Base-by-base conservation (phyloP, 23 red algal genomes). In the Agarophyton chilense region DNA sequence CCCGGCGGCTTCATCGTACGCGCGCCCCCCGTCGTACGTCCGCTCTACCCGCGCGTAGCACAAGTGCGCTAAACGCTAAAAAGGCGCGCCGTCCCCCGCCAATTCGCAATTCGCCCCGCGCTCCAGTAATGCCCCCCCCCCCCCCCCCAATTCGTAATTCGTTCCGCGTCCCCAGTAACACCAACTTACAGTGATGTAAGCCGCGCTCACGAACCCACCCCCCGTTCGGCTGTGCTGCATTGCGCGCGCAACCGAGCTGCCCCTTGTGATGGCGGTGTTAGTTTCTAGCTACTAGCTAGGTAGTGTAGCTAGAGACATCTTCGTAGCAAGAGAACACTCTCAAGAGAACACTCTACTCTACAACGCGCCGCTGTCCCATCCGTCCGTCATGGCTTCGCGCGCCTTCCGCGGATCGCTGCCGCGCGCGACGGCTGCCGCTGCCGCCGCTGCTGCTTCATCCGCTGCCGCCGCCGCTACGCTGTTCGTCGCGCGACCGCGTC, bases 341-440 rank as follows among this genome's bases (percentile, higher is more conserved):
- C n/a, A n/a, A n/a, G n/a, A n/a, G n/a, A n/a, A n/a, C n/a, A n/a
- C n/a, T n/a, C n/a, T n/a, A n/a, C n/a, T n/a, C n/a, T n/a, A n/a
- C n/a, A n/a, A n/a, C n/a, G n/a, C n/a, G n/a, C n/a, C n/a, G n/a
- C 62, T 36, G 65, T 34, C 26, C 16, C 35, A 72, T 16, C 65
- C 65, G 65, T 9, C 17, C 34, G 2, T 54, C 24, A 89, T 89
- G 85, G 71, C 85, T 28, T 63, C 67, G 17, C 7, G 60, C 60
- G 51, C 67, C 12, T 63, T 89, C 52, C 78, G 85, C 71, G 39
- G 71, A 49, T 62, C 67, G 67, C 43, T 72, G 22, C 50, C 83
- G 31, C 83, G 83, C 3, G 61, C 83, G 31, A 42, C 82, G 19
- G 35, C 74, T 32, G 58, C 81, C 58, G 85, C 85, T 38, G 85